Conservation (phyloP, 305 asterid species). For the Rubia balearica region DNA sequence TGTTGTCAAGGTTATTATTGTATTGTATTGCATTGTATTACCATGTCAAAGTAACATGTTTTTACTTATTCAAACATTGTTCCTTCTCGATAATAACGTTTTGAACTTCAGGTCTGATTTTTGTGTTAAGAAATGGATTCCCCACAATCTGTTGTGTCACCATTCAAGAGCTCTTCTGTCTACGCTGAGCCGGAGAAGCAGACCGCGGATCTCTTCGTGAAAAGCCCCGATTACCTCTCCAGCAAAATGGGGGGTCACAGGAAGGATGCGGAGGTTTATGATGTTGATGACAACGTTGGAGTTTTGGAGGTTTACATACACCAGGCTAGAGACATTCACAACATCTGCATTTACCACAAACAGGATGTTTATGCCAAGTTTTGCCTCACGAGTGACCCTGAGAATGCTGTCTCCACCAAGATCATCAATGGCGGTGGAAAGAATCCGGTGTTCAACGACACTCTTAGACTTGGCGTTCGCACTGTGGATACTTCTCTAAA, state of each 20-base stretch:
- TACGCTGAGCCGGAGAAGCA: constrained; percentile 56
- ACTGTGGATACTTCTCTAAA: constrained; percentile 66
- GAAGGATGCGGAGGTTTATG: constrained; percentile 30
- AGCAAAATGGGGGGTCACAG: constrained; percentile 30
- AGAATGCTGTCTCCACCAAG: constrained; percentile 56
- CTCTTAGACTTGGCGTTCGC: constrained; percentile 43
- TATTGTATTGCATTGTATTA: background rate
- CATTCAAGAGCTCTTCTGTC: constrained; percentile 46
- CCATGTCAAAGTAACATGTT: too few species aligned
- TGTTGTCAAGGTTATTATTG: background rate
- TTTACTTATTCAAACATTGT: background rate
- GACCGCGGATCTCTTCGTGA: constrained; percentile 25
- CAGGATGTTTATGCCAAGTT: constrained; percentile 94
- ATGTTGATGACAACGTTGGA: constrained; percentile 41
- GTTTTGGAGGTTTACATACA: constrained; percentile 72
- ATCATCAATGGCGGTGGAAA: constrained; percentile 88
- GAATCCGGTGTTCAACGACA: constrained; percentile 75
- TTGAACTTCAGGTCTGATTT: constrained; percentile 11
- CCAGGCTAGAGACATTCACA: constrained; percentile 88
- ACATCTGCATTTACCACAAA: constrained; percentile 93
- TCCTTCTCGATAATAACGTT: background rate
- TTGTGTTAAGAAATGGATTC: constrained; percentile 77
- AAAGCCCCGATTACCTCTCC: constrained; percentile 30
- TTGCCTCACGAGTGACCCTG: constrained; percentile 78
- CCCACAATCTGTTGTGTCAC: constrained; percentile 81